phyloP scores from a whole-genome alignment of 164 flowering plant genomes.

The Nymphaea colorata region DNA sequence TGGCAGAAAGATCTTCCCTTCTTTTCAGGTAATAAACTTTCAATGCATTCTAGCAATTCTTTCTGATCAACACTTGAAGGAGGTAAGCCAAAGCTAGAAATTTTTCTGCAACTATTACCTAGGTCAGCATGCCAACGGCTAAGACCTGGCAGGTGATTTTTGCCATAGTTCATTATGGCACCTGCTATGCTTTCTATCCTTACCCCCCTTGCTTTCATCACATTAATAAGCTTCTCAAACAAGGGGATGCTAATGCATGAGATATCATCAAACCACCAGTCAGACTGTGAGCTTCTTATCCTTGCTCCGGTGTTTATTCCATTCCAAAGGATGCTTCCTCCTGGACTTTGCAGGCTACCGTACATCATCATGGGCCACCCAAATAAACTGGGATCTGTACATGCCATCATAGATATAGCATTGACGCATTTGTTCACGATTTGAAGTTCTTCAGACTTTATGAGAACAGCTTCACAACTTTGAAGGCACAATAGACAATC shows the following conservation, averaged over 20 bases:
- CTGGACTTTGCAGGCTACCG: constrained; percentile 91
- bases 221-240: constrained; percentile 64
- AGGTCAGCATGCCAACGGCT: constrained; percentile 62
- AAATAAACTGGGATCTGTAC: constrained; percentile 86
- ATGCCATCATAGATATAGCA: constrained; percentile 73
- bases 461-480: constrained; percentile 40
- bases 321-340: constrained; percentile 96
- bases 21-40: constrained; percentile 58
- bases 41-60: constrained; percentile 53
- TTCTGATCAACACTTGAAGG: constrained; percentile 59
- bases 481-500: constrained; percentile 78
- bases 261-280: constrained; percentile 97
- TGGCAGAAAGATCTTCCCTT: constrained; percentile 75
- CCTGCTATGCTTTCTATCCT: constrained; percentile 60
- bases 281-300: constrained; percentile 54
- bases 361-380: constrained; percentile 99
- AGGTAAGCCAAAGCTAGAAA: constrained; percentile 54
- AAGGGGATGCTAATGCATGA: constrained; percentile 50
- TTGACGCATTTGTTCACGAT: constrained; percentile 45
- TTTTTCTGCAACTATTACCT: constrained; percentile 33
- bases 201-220: constrained; percentile 64
- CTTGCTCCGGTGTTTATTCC: constrained; percentile 90
- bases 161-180: constrained; percentile 70
- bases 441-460: constrained; percentile 54
- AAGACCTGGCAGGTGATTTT: constrained; percentile 75